Evolutionary conservation across 257 asterid genomes (phyloP).

Genomic region (Solanum phureja): DNA sequence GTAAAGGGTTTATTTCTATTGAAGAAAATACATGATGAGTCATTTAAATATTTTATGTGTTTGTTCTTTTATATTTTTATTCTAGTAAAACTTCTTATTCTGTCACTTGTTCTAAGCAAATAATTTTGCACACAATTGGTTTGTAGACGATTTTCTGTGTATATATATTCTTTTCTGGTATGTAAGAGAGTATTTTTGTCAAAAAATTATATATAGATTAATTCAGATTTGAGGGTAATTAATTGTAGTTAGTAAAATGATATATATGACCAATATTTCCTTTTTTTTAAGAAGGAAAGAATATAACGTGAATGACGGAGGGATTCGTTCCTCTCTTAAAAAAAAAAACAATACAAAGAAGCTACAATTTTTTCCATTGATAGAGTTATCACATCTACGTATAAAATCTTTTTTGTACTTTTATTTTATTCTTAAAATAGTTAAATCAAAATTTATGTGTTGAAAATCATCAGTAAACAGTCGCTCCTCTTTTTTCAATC

Average conservation of each 20-base stretch:
- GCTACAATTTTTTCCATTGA: no score
- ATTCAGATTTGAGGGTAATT: neutral
- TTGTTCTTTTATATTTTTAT: neutral
- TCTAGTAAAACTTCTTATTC: neutral
- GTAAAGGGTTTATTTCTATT: neutral
- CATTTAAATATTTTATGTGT: neutral
- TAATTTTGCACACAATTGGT: no score
- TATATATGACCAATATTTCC: neutral
- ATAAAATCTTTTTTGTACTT: no score
- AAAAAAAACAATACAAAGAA: no score
- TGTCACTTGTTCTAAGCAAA: neutral
- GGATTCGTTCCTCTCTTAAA: no score
- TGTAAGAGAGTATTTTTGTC: neutral
- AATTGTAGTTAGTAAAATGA: neutral
- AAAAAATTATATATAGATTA: neutral
- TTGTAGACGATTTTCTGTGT: neutral
- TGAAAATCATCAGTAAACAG: no score
- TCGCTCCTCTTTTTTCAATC: accelerated
- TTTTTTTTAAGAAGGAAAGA: neutral
- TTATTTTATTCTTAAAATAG: no score
- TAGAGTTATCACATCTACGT: no score
- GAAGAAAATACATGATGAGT: neutral
- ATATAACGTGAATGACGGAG: neutral
- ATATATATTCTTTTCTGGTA: no score
- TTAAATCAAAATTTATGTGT: no score